Evolutionary conservation across 2,329 filamentous ascomycete species (phyloP), one percentile per base, ranked within the genome.

Genomic region (Bipolaris oryzae): DNA sequence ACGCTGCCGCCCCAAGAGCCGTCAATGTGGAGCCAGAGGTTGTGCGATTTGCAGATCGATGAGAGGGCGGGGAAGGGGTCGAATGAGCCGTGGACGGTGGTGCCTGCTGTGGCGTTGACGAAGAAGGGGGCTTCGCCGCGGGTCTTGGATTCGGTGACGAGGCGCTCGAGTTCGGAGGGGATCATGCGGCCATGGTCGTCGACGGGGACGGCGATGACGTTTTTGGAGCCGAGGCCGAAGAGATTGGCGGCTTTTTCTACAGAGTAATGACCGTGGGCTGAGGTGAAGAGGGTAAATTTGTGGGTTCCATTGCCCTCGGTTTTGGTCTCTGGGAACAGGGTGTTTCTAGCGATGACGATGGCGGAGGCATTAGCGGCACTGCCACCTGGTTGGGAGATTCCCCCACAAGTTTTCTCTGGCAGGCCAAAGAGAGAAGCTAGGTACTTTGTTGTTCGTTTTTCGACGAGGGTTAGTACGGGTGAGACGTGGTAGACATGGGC

Each of bases 241-340:
- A 94, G 89, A 72, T 94, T 89, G n/a, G 93, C 93, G 2, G 92
- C 93, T 79, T 98, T 98, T 70, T 96, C 92, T 23, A 98, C 86
- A 5, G 89, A 93, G 80, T 98, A 99, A 81, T 98, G 95, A 0
- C 94, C 93, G 74, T 98, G 92, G 0, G 84, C 87, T 64, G 88
- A 91, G 2, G 94, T 97, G 79, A 98, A 97, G 52, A 97, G 78
- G 18, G 92, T 89, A 68, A 97, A 94, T 18, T 84, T 81, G 53
- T 78, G 74, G 41, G 64, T 51, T 1, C 81, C 84, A 70, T 92
- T 92, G 15, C 95, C 95, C 1, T 84, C 75, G 0, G 79, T 79
- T 76, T 96, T 96, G 49, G 89, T 92, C 9, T 85, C 81, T 0
- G 94, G 93, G 73, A 87, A 96, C 2, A 97, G 82, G 0, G 85